Evolutionary conservation across 805 yeast species (phyloP).

Genomic region (Candida dajiaensis): DNA sequence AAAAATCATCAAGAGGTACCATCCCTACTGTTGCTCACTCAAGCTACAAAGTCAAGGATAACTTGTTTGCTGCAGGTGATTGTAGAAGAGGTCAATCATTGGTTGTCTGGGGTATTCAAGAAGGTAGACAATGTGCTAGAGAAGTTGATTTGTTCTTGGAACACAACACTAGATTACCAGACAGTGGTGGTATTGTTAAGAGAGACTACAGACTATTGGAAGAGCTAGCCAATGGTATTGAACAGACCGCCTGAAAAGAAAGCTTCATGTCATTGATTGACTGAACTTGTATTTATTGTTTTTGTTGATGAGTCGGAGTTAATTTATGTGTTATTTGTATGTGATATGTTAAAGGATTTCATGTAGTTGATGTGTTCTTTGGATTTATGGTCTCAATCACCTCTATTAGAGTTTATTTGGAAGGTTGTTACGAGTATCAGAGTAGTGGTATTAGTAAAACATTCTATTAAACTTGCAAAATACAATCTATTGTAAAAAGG

Average conservation of each 20-base stretch:
- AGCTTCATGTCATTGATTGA: conserved; percentile 19
- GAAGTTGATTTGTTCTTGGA: conserved; percentile 78
- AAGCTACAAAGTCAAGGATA: conserved; percentile 63
- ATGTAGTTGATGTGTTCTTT: too few species aligned
- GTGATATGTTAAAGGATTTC: too few species aligned
- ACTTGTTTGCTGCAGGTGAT: conserved; percentile 94
- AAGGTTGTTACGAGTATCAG: too few species aligned
- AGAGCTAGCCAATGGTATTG: conserved; percentile 48
- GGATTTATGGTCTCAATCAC: too few species aligned
- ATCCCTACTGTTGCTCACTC: conserved; percentile 51
- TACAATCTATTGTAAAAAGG: too few species aligned
- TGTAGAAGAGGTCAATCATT: conserved; percentile 98
- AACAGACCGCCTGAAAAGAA: conserved; percentile 26
- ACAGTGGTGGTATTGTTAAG: conserved; percentile 87
- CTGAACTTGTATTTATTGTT: not conserved
- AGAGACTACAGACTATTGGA: conserved; percentile 74
- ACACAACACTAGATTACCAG: conserved; percentile 82
- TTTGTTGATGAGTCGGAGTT: not conserved
- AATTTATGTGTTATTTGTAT: not conserved
- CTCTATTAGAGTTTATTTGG: too few species aligned
- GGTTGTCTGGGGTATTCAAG: conserved; percentile 99
- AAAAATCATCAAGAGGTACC: conserved; percentile 81
- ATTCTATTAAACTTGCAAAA: too few species aligned
- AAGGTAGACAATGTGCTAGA: conserved; percentile 97
- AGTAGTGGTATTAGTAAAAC: too few species aligned